Percentiles rank a stretch among this genome's conserved stretches.
phyloP scores from a whole-genome alignment of 192 early-diverging fungal species.

The Umbelopsis sp. region DNA sequence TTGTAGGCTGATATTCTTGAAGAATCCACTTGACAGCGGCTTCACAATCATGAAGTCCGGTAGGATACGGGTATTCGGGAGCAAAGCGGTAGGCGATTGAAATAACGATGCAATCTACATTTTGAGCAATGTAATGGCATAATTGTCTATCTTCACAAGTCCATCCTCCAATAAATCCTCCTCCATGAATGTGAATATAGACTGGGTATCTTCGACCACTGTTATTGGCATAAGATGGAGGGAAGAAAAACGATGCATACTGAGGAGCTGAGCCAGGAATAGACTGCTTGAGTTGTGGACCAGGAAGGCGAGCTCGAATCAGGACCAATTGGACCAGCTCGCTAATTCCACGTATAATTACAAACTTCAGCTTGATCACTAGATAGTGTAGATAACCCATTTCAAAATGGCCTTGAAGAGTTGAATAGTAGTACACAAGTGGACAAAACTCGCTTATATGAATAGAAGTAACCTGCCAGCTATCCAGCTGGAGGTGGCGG shows the following conservation, averaged over 20 bases:
- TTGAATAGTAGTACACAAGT: background rate
- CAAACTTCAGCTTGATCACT: background rate
- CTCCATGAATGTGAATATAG: constrained; percentile 6
- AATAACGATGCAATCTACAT: background rate
- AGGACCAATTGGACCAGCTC: background rate
- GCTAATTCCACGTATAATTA: background rate
- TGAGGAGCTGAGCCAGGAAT: background rate
- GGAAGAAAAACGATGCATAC: background rate
- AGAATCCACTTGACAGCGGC: constrained; percentile 6
- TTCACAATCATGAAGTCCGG: background rate
- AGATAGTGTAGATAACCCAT: background rate
- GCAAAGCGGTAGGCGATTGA: constrained; percentile 6
- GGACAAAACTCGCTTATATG: background rate
- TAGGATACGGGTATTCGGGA: constrained; percentile 8
- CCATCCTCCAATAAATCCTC: background rate
- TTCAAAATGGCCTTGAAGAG: background rate
- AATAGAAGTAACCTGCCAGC: too few species aligned
- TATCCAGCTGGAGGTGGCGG: too few species aligned
- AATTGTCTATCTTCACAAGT: background rate
- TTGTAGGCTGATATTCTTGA: background rate
- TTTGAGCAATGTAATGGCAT: background rate
- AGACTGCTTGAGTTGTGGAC: background rate
- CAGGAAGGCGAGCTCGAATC: background rate
- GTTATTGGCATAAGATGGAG: background rate
- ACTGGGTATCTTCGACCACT: background rate